Conservation (phyloP, 371 early-diverging fungal species). For the Lichtheimia ornata region DNA sequence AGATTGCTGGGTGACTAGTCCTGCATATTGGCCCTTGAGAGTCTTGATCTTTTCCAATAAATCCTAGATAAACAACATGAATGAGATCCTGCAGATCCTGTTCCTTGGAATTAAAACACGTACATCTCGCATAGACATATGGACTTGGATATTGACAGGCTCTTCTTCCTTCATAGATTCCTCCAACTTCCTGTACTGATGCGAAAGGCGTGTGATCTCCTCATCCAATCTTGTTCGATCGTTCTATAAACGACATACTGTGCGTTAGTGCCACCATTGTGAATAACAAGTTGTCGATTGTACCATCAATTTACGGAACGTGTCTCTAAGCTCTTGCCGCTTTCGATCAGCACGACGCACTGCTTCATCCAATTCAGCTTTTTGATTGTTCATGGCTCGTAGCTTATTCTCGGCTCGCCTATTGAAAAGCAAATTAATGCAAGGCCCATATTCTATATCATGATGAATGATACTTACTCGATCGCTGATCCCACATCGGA, state of each 20-base stretch:
- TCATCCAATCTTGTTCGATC: too few species aligned
- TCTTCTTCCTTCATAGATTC: conserved; percentile 64
- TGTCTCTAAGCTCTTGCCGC: too few species aligned
- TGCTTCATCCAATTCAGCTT: conserved; percentile 37
- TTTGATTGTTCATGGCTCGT: not conserved
- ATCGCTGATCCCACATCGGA: conserved; percentile 46
- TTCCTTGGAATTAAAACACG: not conserved
- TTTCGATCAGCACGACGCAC: not conserved
- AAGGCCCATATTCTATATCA: not conserved
- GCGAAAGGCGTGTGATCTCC: too few species aligned
- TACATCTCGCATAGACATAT: conserved; percentile 51
- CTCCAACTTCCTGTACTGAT: conserved; percentile 14
- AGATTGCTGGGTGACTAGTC: conserved; percentile 7
- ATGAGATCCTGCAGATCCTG: not conserved
- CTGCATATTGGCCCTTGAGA: conserved; percentile 16
- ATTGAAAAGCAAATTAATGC: too few species aligned
- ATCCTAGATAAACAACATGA: conserved; percentile 3
- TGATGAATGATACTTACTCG: conserved; percentile 21
- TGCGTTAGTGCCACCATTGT: too few species aligned
- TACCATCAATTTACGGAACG: too few species aligned
- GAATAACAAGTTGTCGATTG: too few species aligned
- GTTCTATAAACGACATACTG: too few species aligned
- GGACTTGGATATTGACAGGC: conserved; percentile 62
- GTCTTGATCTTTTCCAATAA: conserved; percentile 14
- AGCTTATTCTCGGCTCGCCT: not conserved